Conservation (phyloP, 495 filamentous ascomycete genomes). For the Lasiosphaeriaceae sp. region DNA sequence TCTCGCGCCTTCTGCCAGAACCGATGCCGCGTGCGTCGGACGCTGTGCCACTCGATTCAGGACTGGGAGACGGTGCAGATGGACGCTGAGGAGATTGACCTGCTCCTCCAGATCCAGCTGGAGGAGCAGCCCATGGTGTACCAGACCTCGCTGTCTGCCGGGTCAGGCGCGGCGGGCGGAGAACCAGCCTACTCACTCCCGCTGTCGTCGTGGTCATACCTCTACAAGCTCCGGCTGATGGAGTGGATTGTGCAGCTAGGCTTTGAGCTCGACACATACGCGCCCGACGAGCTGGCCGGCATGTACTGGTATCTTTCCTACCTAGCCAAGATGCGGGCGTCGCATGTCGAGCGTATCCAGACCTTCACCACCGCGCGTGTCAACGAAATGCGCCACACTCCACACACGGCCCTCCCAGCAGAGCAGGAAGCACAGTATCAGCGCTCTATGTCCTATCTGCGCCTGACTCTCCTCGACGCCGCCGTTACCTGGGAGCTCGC, state of each 20-base stretch:
- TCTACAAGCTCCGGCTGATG: conserved; percentile 83
- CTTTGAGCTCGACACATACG: conserved; percentile 91
- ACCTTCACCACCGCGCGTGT: conserved; percentile 49
- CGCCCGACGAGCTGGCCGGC: conserved; percentile 75
- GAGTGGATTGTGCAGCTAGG: conserved; percentile 86
- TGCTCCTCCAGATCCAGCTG: conserved; percentile 60
- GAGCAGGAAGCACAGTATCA: conserved; percentile 44
- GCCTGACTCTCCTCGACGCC: conserved; percentile 61
- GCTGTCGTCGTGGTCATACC: conserved; percentile 82
- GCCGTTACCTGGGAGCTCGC: conserved; percentile 67
- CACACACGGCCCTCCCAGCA: conserved; percentile 4
- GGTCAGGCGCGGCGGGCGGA: conserved; percentile 3
- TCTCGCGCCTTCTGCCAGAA: conserved; percentile 85
- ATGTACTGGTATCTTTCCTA: conserved; percentile 86
- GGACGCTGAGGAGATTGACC: conserved; percentile 77
- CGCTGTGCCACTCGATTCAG: conserved; percentile 71
- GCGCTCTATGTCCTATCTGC: conserved; percentile 55
- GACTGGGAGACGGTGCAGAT: conserved; percentile 84
- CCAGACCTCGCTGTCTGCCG: conserved; percentile 25
- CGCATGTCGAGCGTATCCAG: conserved; percentile 68
- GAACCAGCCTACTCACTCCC: conserved; percentile 53
- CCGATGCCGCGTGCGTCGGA: conserved; percentile 77
- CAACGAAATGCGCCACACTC: conserved; percentile 20
- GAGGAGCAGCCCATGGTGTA: conserved; percentile 55
- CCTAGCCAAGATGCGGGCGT: conserved; percentile 49